A percentile compares a stretch with the other conserved stretches of the same genome.
phyloP scores from a whole-genome alignment of 2,329 filamentous ascomycete genomes.

The Diplodia scrobiculata region DNA sequence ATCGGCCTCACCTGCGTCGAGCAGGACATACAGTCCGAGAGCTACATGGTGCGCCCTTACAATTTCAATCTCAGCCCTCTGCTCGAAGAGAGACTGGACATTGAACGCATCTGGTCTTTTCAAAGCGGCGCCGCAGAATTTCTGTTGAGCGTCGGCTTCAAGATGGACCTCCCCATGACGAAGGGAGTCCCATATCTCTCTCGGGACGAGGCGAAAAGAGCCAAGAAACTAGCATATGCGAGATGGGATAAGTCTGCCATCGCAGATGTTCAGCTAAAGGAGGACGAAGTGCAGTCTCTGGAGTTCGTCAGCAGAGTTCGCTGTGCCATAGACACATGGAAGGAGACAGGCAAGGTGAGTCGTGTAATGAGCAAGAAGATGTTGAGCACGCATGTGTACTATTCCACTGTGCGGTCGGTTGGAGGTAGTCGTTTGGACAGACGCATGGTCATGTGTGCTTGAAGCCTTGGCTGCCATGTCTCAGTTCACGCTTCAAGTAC shows the following conservation, averaged over 20 bases:
- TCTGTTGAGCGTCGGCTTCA: conserved; percentile 60
- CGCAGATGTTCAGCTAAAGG: conserved; percentile 54
- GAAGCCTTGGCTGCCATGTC: background rate
- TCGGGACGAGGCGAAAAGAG: conserved; percentile 57
- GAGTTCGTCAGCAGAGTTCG: conserved; percentile 55
- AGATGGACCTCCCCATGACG: conserved; percentile 59
- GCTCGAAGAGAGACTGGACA: conserved; percentile 55
- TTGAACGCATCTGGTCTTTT: conserved; percentile 63
- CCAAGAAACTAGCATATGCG: conserved; percentile 50
- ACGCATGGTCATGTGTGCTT: background rate
- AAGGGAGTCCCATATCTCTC: conserved; percentile 65
- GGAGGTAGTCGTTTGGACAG: background rate
- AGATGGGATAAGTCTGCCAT: conserved; percentile 47
- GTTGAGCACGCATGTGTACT: background rate
- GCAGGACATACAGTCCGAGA: conserved; percentile 55
- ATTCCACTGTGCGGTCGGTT: background rate
- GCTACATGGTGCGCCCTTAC: conserved; percentile 65
- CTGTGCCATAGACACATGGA: conserved; percentile 53
- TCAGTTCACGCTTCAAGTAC: background rate
- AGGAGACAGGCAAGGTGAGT: conserved; percentile 38
- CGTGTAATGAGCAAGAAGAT: conserved; percentile 10
- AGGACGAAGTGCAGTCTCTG: conserved; percentile 56
- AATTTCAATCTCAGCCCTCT: conserved; percentile 65
- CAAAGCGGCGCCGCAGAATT: conserved; percentile 65
- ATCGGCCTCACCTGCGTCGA: conserved; percentile 67